These are phyloP conservation scores for Nitzschia sp. DNA, from an alignment of 108 stramenopile genomes.

Conservation along the genomic window DNA sequence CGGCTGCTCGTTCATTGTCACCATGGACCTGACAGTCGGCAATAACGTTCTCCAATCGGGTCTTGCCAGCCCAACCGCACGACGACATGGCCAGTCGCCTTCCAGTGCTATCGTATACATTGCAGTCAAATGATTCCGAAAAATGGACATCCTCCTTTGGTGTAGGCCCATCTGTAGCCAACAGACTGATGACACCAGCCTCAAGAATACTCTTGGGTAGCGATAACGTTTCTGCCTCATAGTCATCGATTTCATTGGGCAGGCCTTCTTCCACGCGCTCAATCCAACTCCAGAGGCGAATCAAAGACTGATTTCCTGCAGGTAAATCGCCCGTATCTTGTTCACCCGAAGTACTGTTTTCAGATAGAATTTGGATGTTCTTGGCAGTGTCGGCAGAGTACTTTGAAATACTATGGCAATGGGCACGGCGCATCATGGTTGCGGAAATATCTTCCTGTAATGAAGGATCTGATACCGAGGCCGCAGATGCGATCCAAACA, in stretches of 20 bases:
- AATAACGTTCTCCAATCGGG: constrained; percentile 53
- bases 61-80: constrained; percentile 67
- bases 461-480: neutral
- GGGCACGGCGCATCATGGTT: constrained; percentile 73
- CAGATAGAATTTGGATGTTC: constrained; percentile 57
- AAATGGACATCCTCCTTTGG: constrained; percentile 35
- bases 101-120: constrained; percentile 58
- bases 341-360: constrained; percentile 31
- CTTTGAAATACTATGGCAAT: constrained; percentile 39
- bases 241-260: constrained; percentile 35
- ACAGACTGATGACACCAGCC: constrained; percentile 59
- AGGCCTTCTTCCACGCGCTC: constrained; percentile 60
- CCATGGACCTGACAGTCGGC: constrained; percentile 62
- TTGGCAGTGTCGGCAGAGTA: constrained; percentile 64
- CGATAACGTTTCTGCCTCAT: constrained; percentile 40
- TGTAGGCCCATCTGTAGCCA: constrained; percentile 42
- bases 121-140: constrained; percentile 59
- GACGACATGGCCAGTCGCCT: constrained; percentile 52
- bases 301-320: constrained; percentile 30
- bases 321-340: neutral
- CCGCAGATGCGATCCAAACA: constrained; percentile 48
- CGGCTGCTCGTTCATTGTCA: constrained; percentile 72
- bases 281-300: constrained; percentile 80
- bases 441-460: constrained; percentile 67
- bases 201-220: constrained; percentile 57